These are phyloP conservation scores for Leptodontidium sp. DNA, from an alignment of 2,329 filamentous ascomycete genomes.

Conservation along the genomic window DNA sequence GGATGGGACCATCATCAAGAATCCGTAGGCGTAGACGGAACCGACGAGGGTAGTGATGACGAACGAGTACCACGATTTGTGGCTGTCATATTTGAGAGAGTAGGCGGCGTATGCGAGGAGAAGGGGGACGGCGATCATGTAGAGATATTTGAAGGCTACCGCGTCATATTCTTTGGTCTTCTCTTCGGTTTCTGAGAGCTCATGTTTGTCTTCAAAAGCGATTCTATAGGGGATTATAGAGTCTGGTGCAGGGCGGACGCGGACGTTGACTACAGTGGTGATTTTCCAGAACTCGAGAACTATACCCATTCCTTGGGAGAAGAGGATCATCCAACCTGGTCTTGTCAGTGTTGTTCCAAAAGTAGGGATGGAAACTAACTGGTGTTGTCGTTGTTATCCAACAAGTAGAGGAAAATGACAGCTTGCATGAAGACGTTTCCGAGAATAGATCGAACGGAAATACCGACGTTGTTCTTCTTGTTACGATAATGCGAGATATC, in stretches of 20 bases:
- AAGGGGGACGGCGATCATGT: constrained; percentile 88
- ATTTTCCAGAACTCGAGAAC: constrained; percentile 90
- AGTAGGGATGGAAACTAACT: constrained; percentile 48
- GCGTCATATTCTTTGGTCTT: constrained; percentile 99
- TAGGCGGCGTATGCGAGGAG: constrained; percentile 90
- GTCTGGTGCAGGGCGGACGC: constrained; percentile 72
- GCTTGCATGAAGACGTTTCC: constrained; percentile 98
- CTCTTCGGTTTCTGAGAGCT: constrained; percentile 92
- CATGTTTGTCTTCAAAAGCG: constrained; percentile 94
- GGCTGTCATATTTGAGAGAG: constrained; percentile 88
- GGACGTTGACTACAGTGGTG: constrained; percentile 92
- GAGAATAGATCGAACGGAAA: constrained; percentile 93
- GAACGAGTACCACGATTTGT: constrained; percentile 99
- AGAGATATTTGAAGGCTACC: constrained; percentile 97
- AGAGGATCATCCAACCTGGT: constrained; percentile 90
- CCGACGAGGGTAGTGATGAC: constrained; percentile 94
- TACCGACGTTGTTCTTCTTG: constrained; percentile 99
- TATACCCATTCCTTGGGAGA: constrained; percentile 76
- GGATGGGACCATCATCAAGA: constrained; percentile 98
- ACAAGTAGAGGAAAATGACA: constrained; percentile 93
- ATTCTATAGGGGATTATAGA: constrained; percentile 82
- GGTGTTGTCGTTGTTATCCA: constrained; percentile 97
- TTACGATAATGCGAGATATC: constrained; percentile 98
- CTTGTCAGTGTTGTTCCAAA: constrained; percentile 7
- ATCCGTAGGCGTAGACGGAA: constrained; percentile 96